These are phyloP conservation scores for Pythium dissotocum DNA, from an alignment of 352 stramenopile genomes.

Conservation along the genomic window DNA sequence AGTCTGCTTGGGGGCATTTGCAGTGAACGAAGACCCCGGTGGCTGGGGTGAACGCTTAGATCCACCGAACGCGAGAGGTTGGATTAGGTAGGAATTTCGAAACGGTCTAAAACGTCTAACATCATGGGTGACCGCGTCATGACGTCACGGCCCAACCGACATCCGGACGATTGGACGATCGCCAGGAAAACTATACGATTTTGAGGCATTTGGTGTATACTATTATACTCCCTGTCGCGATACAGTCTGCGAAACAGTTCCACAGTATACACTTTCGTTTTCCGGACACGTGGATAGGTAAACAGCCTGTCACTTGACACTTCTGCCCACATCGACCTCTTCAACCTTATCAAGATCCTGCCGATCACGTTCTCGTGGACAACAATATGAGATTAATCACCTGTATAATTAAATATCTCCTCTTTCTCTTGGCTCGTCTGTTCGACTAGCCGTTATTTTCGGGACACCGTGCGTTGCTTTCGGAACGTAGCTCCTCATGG, in stretches of 20 bases:
- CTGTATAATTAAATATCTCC: not conserved
- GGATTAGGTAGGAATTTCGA: slow-evolving; percentile 1
- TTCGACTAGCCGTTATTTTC: slow-evolving; percentile 6
- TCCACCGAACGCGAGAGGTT: too few relatives aligned
- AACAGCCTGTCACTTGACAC: slow-evolving; percentile 10
- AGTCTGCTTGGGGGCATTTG: too few relatives aligned
- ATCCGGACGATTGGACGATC: slow-evolving; percentile 15
- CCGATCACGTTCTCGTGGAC: not conserved
- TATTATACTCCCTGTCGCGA: not conserved
- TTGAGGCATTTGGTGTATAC: not conserved
- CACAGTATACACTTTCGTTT: slow-evolving; percentile 6
- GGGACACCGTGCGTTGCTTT: slow-evolving; percentile 14
- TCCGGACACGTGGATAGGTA: slow-evolving; percentile 4
- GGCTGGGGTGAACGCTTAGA: too few relatives aligned
- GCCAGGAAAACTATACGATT: slow-evolving; percentile 1
- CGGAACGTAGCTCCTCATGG: slow-evolving; percentile 13
- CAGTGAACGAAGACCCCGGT: too few relatives aligned
- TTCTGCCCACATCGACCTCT: not conserved
- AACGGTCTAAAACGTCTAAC: slow-evolving; percentile 5
- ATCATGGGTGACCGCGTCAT: slow-evolving; percentile 2
- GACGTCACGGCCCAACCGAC: slow-evolving; percentile 14
- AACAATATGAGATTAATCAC: not conserved
- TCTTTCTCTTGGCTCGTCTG: not conserved
- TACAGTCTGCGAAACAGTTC: not conserved
- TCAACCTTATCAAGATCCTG: not conserved